These are phyloP conservation scores for Pyricularia sp. DNA, from an alignment of 2,329 filamentous ascomycete species.

Conservation along the genomic window DNA sequence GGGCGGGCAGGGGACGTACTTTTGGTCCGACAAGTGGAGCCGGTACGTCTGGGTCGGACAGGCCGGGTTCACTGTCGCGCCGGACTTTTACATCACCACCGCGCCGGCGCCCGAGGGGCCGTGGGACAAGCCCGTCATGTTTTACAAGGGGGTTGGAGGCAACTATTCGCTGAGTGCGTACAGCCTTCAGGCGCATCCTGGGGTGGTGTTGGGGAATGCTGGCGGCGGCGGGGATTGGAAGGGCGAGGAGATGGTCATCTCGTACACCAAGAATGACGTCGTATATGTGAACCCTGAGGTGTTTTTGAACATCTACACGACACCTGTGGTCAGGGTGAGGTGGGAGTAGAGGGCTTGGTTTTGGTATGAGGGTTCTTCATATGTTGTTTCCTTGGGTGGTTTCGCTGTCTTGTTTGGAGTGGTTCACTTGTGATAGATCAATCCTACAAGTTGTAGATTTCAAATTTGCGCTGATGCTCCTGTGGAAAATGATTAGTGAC, in stretches of 20 bases:
- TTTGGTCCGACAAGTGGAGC: not conserved
- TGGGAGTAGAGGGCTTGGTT: not conserved
- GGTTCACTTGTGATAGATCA: not conserved
- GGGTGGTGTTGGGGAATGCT: not conserved
- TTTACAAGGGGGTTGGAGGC: not conserved
- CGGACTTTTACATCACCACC: slow-evolving; percentile 2
- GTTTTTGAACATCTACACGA: not conserved
- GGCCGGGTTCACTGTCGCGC: not conserved
- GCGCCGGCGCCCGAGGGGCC: slow-evolving; percentile 2
- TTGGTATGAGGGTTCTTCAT: not conserved
- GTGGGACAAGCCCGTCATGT: not conserved
- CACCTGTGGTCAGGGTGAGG: not conserved
- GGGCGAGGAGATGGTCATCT: slow-evolving; percentile 2
- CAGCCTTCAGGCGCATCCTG: slow-evolving; percentile 2
- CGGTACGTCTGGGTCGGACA: slow-evolving; percentile 4
- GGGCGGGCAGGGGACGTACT: slow-evolving; percentile 4
- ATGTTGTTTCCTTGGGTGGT: not conserved
- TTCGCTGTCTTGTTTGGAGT: not conserved
- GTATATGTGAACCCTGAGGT: not conserved
- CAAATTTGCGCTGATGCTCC: not conserved
- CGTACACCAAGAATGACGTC: not conserved
- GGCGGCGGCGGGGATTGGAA: not conserved
- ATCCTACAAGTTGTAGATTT: not conserved
- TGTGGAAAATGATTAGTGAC: too few relatives aligned
- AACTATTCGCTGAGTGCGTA: slow-evolving; percentile 1